phyloP scores from a whole-genome alignment of 176 grass and related monocot genomes.

The Rhipidocladum racemiflorum region DNA sequence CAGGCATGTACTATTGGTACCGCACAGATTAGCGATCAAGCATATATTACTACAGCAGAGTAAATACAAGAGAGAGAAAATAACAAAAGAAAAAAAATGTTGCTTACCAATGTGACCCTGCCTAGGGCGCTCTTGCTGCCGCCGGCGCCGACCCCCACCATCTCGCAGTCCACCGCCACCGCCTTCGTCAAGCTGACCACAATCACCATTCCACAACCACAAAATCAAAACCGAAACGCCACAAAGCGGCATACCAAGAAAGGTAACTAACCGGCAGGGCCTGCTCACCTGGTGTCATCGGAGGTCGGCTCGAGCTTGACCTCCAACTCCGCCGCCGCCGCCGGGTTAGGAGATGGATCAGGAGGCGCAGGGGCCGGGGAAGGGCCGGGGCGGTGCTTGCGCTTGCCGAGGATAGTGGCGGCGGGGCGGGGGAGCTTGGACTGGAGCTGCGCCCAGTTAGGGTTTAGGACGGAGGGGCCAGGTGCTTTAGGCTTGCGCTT shows the following conservation, averaged over 20 bases:
- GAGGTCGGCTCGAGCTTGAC: constrained; percentile 61
- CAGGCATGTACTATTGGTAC: neutral
- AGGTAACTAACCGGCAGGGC: neutral
- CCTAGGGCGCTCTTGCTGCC: constrained; percentile 77
- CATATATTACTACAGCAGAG: neutral
- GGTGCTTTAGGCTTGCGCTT: constrained; percentile 36
- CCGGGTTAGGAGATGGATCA: constrained; percentile 7
- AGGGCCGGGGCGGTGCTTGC: constrained; percentile 24
- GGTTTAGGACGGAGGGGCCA: constrained; percentile 44
- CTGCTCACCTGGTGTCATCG: constrained; percentile 52
- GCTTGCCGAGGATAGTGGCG: constrained; percentile 33
- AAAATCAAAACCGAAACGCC: constrained; percentile 21
- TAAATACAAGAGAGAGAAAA: neutral
- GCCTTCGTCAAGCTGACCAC: constrained; percentile 64
- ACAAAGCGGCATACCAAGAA: constrained; percentile 14
- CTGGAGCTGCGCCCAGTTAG: constrained; percentile 93
- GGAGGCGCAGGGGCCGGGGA: constrained; percentile 23
- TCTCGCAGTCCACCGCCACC: constrained; percentile 87
- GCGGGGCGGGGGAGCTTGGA: constrained; percentile 54
- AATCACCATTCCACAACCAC: neutral
- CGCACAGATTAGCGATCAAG: neutral
- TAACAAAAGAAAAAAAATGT: neutral
- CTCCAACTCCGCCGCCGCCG: neutral
- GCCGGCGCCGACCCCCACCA: constrained; percentile 71
- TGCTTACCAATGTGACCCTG: constrained; percentile 70